phyloP scores from a whole-genome alignment of 2,329 filamentous ascomycete genomes.

The Fusarium napiforme region DNA sequence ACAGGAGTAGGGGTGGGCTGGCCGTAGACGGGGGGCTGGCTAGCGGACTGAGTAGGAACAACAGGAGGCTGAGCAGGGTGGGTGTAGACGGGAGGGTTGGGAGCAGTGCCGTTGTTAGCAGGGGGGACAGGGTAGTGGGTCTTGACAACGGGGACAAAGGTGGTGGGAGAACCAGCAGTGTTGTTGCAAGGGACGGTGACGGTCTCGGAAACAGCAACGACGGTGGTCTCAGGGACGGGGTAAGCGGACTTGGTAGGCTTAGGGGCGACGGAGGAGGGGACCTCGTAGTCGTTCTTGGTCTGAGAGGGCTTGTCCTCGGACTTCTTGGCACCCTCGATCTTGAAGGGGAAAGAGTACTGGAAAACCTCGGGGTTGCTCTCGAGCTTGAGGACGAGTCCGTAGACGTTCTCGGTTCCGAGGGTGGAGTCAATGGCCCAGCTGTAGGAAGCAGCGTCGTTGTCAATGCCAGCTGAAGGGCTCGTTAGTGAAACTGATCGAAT shows the following conservation, averaged over 20 bases:
- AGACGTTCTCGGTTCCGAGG: slow-evolving; percentile 60
- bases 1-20: slow-evolving; percentile 33
- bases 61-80: slow-evolving; percentile 37
- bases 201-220: slow-evolving; percentile 33
- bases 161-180: slow-evolving; percentile 37
- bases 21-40: slow-evolving; percentile 39
- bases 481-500: background rate
- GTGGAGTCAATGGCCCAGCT: slow-evolving; percentile 61
- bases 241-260: slow-evolving; percentile 30
- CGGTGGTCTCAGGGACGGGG: slow-evolving; percentile 38
- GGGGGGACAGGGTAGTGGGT: slow-evolving; percentile 39
- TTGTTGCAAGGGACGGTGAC: slow-evolving; percentile 41
- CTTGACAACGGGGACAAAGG: slow-evolving; percentile 38
- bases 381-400: slow-evolving; percentile 67
- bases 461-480: slow-evolving; percentile 55
- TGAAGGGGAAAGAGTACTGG: slow-evolving; percentile 73
- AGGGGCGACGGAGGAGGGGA: slow-evolving; percentile 44
- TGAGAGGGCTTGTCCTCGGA: slow-evolving; percentile 17
- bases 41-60: slow-evolving; percentile 36
- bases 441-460: slow-evolving; percentile 58
- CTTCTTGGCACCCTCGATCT: slow-evolving; percentile 53
- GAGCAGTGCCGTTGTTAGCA: slow-evolving; percentile 21
- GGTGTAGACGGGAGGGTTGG: slow-evolving; percentile 35
- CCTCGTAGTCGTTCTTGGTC: slow-evolving; percentile 26
- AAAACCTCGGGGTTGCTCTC: slow-evolving; percentile 60